Base-by-base conservation (phyloP, 2,329 filamentous ascomycete species). In the Fusarium floridanum region DNA sequence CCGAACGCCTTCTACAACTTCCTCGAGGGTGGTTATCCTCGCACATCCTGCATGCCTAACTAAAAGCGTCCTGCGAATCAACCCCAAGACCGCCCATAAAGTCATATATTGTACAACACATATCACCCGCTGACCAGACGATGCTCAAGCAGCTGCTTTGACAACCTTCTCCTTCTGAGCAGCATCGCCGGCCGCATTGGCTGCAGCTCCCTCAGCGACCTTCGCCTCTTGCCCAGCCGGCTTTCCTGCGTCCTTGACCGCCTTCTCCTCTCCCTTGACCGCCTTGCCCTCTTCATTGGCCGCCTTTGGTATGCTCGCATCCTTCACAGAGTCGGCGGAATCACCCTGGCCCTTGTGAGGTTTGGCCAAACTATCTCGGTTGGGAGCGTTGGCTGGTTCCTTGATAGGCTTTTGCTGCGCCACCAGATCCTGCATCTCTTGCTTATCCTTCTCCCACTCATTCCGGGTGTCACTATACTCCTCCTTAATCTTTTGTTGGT, bases 371-470 rank as follows among this genome's bases (percentile, higher is more conserved):
- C 69, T 68, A 29, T 66, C 72, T 66, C 73, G 64, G 12, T 64
- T 74, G 12, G 70, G 67, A 32, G 70, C 61, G 43, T 77, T 74
- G 37, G 59, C 73, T 56, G 64, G 56, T 17, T 71, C 70, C 20
- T 73, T 68, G 48, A 55, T 60, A 17, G 62, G 50, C 24, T 66
- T 72, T 45, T 77, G 76, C 59, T 80, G 71, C 34, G 75, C 68
- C 64, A 72, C 89, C 63, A 94, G 85, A 71, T 94, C 89, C 75
- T 93, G 89, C 77, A 98, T 92, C 43, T 92, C 91, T 6, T 91
- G 88, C 85, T 97, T 97, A 81, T 98, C 96, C 82, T 95, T 93
- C 80, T 97, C 94, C 95, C 95, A 98, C 81, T 98, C 93, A 50
- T 87, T 87, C 72, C 90, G 92, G 32, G 93, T 86, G 73, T 96